A percentile compares a stretch with the other conserved stretches of the same genome.
These are phyloP conservation scores for Mycena pura DNA, from an alignment of 768 basidiomycete genomes.

Conservation along the genomic window DNA sequence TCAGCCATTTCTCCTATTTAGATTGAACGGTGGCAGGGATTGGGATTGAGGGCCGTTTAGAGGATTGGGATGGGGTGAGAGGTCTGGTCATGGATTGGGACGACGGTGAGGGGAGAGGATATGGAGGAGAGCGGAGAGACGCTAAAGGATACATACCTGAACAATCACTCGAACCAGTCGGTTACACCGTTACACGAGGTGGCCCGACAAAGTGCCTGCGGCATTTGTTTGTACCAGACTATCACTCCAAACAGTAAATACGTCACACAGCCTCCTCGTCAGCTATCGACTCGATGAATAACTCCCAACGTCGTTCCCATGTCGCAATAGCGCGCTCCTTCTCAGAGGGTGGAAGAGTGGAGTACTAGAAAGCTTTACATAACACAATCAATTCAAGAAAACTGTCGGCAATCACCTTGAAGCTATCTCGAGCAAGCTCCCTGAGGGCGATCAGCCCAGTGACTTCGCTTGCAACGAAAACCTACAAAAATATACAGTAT, in stretches of 20 bases:
- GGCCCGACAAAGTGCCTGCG: too few relatives aligned
- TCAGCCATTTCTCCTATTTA: slow-evolving; percentile 84
- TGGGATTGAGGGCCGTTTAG: slow-evolving; percentile 41
- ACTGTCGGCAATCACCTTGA: slow-evolving; percentile 48
- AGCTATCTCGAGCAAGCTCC: slow-evolving; percentile 68
- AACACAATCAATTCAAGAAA: background rate
- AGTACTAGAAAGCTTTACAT: slow-evolving; percentile 47
- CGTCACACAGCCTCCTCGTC: slow-evolving; percentile 3
- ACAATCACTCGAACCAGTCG: slow-evolving; percentile 2
- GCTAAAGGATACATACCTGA: slow-evolving; percentile 44
- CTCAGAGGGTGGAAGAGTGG: slow-evolving; percentile 53
- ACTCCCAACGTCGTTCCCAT: slow-evolving; percentile 59
- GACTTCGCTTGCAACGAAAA: slow-evolving; percentile 72
- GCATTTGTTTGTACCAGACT: too few relatives aligned
- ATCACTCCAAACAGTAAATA: slow-evolving; percentile 12
- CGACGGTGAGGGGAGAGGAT: slow-evolving; percentile 66
- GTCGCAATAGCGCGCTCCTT: slow-evolving; percentile 48
- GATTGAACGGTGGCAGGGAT: slow-evolving; percentile 48
- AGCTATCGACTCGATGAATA: slow-evolving; percentile 44
- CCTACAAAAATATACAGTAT: slow-evolving; percentile 39
- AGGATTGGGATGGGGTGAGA: slow-evolving; percentile 47
- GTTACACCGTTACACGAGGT: too few relatives aligned
- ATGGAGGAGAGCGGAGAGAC: slow-evolving; percentile 46
- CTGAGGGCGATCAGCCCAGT: slow-evolving; percentile 69
- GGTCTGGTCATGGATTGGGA: slow-evolving; percentile 61